These are phyloP conservation scores for Paraconiothyrium sp. DNA, from an alignment of 2,329 filamentous ascomycete genomes.

Conservation along the genomic window DNA sequence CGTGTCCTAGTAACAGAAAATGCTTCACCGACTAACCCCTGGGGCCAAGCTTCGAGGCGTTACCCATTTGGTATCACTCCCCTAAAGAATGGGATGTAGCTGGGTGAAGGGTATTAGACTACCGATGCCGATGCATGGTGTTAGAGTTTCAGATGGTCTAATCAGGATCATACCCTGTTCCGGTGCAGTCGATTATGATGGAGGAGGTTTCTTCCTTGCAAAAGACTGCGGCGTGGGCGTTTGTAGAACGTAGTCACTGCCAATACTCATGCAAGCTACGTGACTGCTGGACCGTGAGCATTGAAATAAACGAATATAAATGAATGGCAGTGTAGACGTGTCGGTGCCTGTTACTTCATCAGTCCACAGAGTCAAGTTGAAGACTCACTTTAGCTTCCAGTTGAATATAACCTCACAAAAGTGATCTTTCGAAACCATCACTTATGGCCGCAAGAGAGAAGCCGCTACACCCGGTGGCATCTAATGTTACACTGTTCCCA, in stretches of 20 bases:
- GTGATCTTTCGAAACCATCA: not conserved
- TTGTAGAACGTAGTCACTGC: not conserved
- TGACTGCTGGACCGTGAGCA: not conserved
- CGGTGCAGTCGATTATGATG: not conserved
- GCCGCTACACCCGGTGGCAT: not conserved
- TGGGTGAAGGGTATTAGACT: not conserved
- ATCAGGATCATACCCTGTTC: not conserved
- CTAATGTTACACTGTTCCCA: not conserved
- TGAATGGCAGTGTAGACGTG: not conserved
- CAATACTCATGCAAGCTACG: not conserved
- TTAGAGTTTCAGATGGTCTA: not conserved
- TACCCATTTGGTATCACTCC: not conserved
- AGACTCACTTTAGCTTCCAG: not conserved
- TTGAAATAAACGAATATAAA: not conserved
- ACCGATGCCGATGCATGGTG: not conserved
- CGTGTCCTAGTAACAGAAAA: not conserved
- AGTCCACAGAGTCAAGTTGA: not conserved
- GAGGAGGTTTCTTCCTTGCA: not conserved
- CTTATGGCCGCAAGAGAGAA: not conserved
- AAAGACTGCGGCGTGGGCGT: not conserved
- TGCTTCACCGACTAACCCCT: not conserved
- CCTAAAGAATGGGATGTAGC: not conserved
- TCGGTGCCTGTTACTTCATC: not conserved
- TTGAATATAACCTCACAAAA: not conserved
- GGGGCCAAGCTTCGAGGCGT: not conserved